A percentile compares a stretch with the other conserved stretches of the same genome.
These are phyloP conservation scores for Nemania diffusa DNA, from an alignment of 2,329 filamentous ascomycete genomes.

Conservation along the genomic window DNA sequence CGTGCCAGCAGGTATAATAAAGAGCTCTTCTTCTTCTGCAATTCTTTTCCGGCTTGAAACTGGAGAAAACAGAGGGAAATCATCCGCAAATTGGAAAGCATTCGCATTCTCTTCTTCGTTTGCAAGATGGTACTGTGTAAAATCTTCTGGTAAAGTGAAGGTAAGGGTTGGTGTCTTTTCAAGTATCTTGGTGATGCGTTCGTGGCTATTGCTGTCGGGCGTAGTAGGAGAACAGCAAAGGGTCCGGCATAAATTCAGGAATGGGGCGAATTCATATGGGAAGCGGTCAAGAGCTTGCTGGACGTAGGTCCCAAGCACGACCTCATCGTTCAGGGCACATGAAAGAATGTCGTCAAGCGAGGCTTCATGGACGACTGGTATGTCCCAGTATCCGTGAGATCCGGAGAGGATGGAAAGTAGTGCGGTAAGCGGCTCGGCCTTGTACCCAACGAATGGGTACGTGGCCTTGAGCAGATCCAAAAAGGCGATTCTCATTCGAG, in stretches of 20 bases:
- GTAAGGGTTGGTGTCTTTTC: conserved; percentile 79
- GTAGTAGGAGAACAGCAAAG: conserved; percentile 63
- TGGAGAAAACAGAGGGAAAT: conserved; percentile 71
- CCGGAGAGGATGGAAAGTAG: conserved; percentile 72
- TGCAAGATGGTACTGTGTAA: conserved; percentile 79
- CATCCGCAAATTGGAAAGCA: conserved; percentile 73
- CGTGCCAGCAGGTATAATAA: conserved; percentile 73
- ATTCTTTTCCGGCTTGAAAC: conserved; percentile 58
- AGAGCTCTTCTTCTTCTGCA: conserved; percentile 59
- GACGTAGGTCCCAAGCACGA: conserved; percentile 69
- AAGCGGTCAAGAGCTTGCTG: conserved; percentile 79
- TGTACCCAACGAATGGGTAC: conserved; percentile 75
- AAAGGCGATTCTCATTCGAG: conserved; percentile 71
- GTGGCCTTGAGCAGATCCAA: conserved; percentile 77
- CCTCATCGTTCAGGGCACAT: conserved; percentile 63
- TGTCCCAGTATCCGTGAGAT: conserved; percentile 64
- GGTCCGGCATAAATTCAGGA: conserved; percentile 76
- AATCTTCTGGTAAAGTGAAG: conserved; percentile 76
- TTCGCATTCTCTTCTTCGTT: conserved; percentile 89
- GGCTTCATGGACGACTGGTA: conserved; percentile 54
- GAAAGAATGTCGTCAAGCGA: conserved; percentile 50
- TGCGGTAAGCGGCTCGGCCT: conserved; percentile 74
- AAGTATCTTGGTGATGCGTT: conserved; percentile 70
- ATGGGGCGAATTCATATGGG: conserved; percentile 85
- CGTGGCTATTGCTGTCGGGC: conserved; percentile 50